Percentiles rank a stretch among this genome's conserved stretches.
Evolutionary conservation across 2,329 filamentous ascomycete species (phyloP).

Genomic region (Byssoonygena ceratinophila): DNA sequence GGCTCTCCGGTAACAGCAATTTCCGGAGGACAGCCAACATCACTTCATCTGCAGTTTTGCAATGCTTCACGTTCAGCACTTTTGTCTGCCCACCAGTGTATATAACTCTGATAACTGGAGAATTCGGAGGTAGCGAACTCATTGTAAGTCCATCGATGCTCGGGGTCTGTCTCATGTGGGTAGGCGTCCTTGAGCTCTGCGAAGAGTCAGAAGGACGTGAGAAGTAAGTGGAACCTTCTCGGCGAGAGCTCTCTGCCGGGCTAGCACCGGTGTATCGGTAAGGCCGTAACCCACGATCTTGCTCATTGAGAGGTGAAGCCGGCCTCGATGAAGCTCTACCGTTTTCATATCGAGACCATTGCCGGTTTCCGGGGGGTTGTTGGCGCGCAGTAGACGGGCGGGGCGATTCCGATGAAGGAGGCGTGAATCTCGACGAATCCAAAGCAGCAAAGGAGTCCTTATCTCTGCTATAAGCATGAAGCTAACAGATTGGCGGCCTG

Average conservation of each 20-base stretch:
- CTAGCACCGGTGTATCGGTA: constrained; percentile 53
- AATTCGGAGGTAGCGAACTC: constrained; percentile 72
- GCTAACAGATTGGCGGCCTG: not conserved
- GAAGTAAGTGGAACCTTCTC: constrained; percentile 45
- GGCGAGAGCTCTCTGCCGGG: constrained; percentile 44
- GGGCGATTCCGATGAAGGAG: constrained; percentile 55
- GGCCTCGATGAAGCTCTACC: constrained; percentile 56
- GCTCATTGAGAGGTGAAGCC: constrained; percentile 55
- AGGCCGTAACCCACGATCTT: constrained; percentile 41
- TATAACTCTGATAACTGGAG: constrained; percentile 85
- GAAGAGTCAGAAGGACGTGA: constrained; percentile 46
- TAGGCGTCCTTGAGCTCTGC: constrained; percentile 52
- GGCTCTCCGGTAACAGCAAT: constrained; percentile 75
- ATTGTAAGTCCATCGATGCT: constrained; percentile 80
- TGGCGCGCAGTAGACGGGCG: constrained; percentile 49
- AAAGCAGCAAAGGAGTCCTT: constrained; percentile 77
- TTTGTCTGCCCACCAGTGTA: constrained; percentile 85
- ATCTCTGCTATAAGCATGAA: not conserved
- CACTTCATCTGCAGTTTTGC: constrained; percentile 83
- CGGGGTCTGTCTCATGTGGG: constrained; percentile 67
- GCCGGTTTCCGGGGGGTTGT: constrained; percentile 44
- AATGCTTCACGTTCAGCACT: constrained; percentile 84
- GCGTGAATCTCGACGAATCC: constrained; percentile 52
- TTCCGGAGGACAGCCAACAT: constrained; percentile 83
- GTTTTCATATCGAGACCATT: constrained; percentile 44